A percentile compares a stretch with the other conserved stretches of the same genome.
These are phyloP conservation scores for Bipolaris victoriae DNA, from an alignment of 2,329 filamentous ascomycete genomes.

Conservation along the genomic window DNA sequence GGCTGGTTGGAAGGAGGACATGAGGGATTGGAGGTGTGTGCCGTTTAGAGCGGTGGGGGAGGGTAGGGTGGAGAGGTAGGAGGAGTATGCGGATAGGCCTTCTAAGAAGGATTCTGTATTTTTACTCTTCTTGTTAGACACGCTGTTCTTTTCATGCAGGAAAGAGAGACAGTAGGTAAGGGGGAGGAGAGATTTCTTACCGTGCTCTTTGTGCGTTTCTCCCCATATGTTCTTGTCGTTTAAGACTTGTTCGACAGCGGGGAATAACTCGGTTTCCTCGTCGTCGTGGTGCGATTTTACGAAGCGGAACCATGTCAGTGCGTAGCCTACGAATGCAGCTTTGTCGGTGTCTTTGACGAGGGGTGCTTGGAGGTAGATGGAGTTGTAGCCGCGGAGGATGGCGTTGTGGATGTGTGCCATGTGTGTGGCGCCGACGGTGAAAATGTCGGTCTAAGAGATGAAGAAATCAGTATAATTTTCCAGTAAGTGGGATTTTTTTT, in stretches of 20 bases:
- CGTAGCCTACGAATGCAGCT: constrained; percentile 46
- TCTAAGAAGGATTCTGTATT: constrained; percentile 36
- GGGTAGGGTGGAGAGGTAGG: constrained; percentile 30
- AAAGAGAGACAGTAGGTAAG: no score
- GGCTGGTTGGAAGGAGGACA: constrained; percentile 36
- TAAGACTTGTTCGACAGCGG: constrained; percentile 40
- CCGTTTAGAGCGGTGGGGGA: constrained; percentile 31
- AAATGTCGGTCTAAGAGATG: constrained; percentile 35
- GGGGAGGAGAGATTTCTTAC: constrained; percentile 12
- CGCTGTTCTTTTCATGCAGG: no score
- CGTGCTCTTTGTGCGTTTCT: constrained; percentile 44
- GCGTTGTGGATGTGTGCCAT: constrained; percentile 52
- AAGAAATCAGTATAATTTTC: not conserved
- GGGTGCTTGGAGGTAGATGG: constrained; percentile 49
- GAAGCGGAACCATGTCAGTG: constrained; percentile 43
- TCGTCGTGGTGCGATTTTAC: constrained; percentile 48
- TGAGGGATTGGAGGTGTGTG: constrained; percentile 31
- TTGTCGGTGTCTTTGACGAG: constrained; percentile 40
- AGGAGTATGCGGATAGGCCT: constrained; percentile 32
- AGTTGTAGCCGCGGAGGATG: constrained; percentile 50
- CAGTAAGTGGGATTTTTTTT: no score
- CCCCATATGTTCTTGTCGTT: constrained; percentile 37
- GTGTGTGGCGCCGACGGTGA: constrained; percentile 44
- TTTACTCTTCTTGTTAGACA: no score
- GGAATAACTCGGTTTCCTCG: constrained; percentile 47